Conservation (phyloP, 768 basidiomycete species). For the Collybiopsis confluens region DNA sequence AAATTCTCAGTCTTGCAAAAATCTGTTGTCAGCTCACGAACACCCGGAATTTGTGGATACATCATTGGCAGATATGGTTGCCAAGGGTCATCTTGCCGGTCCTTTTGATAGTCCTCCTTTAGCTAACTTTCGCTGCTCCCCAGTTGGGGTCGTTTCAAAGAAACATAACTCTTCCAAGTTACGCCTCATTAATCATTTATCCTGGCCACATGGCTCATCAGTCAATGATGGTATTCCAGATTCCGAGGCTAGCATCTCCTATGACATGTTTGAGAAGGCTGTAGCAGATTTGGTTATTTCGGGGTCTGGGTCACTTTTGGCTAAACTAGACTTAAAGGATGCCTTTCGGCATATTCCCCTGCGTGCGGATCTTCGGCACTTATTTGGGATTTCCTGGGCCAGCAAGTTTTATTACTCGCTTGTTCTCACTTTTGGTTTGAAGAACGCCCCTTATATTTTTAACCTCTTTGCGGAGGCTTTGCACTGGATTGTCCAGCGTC, state of each 20-base stretch:
- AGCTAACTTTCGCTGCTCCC: constrained; percentile 17
- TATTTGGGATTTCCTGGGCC: constrained; percentile 28
- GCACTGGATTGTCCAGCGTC: constrained; percentile 33
- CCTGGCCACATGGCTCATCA: constrained; percentile 18
- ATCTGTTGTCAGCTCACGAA: constrained; percentile 23
- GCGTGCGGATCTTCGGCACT: constrained; percentile 23
- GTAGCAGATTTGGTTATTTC: not conserved
- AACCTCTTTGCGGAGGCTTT: constrained; percentile 35
- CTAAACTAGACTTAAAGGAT: constrained; percentile 12
- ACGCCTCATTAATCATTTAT: constrained; percentile 25
- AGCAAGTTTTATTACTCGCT: constrained; percentile 23
- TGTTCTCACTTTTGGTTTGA: constrained; percentile 28
- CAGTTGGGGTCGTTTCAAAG: constrained; percentile 18
- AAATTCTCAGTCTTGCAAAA: constrained; percentile 13
- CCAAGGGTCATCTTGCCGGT: constrained; percentile 22
- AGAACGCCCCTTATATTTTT: constrained; percentile 34
- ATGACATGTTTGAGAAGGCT: constrained; percentile 1
- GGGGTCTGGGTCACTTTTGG: not conserved
- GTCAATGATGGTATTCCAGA: not conserved
- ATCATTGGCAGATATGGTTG: constrained; percentile 7
- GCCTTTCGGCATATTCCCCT: constrained; percentile 36
- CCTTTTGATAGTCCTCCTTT: constrained; percentile 18
- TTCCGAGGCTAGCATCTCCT: not conserved
- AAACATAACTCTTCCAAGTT: constrained; percentile 20
- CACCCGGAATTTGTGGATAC: constrained; percentile 5